Percentiles rank a stretch among this genome's conserved stretches.
Conservation (phyloP, 75 land plant genomes). For the Sequoiadendron giganteum region DNA sequence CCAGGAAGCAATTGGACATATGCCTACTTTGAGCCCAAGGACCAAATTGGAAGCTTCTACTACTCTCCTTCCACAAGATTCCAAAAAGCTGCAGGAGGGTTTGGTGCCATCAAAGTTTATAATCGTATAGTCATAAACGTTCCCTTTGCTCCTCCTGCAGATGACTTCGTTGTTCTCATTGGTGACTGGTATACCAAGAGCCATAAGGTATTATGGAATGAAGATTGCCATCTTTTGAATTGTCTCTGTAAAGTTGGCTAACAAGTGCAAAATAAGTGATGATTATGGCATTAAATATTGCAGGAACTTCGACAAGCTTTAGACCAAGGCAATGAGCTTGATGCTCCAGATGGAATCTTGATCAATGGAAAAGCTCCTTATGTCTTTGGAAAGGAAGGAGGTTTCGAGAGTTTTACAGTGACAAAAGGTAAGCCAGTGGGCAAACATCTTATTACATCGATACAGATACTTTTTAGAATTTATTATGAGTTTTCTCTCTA, state of each 20-base stretch:
- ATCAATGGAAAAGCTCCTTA: conserved; percentile 41
- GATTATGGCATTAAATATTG: neutral
- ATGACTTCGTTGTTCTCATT: conserved; percentile 27
- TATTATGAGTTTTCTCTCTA: too few species aligned
- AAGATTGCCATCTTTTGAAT: too few species aligned
- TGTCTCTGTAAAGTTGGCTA: too few species aligned
- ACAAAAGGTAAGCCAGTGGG: neutral
- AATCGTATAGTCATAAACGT: conserved; percentile 29
- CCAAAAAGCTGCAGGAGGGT: conserved; percentile 41
- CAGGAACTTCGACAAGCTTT: conserved; percentile 24
- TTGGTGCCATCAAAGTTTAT: conserved; percentile 25
- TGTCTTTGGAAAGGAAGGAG: neutral
- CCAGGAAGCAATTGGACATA: conserved; percentile 43
- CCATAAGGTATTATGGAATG: conserved; percentile 18
- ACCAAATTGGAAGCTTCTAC: conserved; percentile 39
- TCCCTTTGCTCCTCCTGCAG: conserved; percentile 35
- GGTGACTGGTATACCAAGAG: conserved; percentile 35
- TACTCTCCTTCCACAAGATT: conserved; percentile 28
- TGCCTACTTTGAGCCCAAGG: conserved; percentile 26
- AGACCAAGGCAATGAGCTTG: conserved; percentile 22
- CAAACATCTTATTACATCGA: too few species aligned
- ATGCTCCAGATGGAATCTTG: conserved; percentile 33
- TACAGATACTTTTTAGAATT: too few species aligned
- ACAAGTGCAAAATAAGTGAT: neutral
- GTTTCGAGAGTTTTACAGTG: neutral